Conservation (phyloP, 305 asterid species). For the Stenogyne calaminthoides region DNA sequence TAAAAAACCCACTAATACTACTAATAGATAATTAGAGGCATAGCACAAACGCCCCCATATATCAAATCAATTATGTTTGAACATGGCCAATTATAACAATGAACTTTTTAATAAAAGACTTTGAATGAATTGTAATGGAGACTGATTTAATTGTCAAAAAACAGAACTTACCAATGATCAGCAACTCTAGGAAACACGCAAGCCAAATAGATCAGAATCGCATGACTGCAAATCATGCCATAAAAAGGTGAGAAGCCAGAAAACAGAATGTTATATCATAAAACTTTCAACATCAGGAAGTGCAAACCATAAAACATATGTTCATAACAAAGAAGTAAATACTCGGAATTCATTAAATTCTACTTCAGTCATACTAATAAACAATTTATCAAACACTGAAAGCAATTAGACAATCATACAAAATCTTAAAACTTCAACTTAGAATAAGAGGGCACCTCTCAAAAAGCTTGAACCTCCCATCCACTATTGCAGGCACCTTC, state of each 20-base stretch:
- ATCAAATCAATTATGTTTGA: neutral
- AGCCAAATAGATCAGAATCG: conserved; percentile 73
- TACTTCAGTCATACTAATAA: neutral
- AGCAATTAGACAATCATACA: neutral
- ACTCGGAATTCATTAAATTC: neutral
- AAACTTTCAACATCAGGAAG: neutral
- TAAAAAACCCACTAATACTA: no score
- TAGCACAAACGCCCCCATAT: neutral
- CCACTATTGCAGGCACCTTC: conserved; percentile 82
- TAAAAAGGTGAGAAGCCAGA: neutral
- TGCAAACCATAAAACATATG: neutral
- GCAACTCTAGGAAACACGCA: conserved; percentile 76
- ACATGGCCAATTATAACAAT: neutral
- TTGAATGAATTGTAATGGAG: neutral
- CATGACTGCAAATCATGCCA: conserved; percentile 64
- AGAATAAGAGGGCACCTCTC: conserved; percentile 47
- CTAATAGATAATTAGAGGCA: no score
- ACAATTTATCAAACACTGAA: neutral
- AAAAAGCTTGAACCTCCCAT: conserved; percentile 79
- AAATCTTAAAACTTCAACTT: neutral
- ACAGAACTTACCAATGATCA: conserved; percentile 81
- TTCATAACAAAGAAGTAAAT: neutral
- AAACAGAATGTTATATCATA: neutral
- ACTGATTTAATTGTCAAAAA: neutral
- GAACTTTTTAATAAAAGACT: neutral